Evolutionary conservation across 148 eudicot species (phyloP).

Genomic region (Fagopyrum homotropicum): DNA sequence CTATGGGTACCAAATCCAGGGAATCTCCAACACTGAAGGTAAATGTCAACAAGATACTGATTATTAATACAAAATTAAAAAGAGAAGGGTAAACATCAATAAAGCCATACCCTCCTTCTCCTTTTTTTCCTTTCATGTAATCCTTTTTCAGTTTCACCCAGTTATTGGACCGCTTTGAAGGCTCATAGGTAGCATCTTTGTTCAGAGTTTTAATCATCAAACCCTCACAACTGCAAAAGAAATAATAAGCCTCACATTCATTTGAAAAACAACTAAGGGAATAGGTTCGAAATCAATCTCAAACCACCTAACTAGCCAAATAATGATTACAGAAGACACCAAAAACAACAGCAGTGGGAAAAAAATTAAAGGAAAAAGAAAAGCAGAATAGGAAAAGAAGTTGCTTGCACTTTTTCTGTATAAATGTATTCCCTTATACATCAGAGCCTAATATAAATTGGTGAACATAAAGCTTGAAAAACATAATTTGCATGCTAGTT

Average conservation of each 20-base stretch:
- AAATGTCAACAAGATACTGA: neutral
- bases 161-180: constrained; percentile 88
- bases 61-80: neutral
- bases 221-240: constrained; percentile 70
- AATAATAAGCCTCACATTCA: neutral
- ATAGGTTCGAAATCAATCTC: constrained; percentile 5
- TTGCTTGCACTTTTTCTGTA: neutral
- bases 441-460: neutral
- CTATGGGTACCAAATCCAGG: constrained; percentile 88
- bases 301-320: neutral
- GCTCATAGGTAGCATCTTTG: constrained; percentile 94
- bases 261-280: neutral
- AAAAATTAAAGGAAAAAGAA: neutral
- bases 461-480: neutral
- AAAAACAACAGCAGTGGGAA: neutral
- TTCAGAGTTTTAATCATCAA: constrained; percentile 88
- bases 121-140: constrained; percentile 48
- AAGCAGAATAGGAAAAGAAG: neutral
- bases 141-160: constrained; percentile 96
- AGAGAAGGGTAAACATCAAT: neutral
- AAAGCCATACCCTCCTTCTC: constrained; percentile 27
- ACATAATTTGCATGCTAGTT: neutral
- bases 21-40: constrained; percentile 85
- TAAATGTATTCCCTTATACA: neutral
- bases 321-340: neutral